Conservation (phyloP, 1,284 basidiomycete species). For the Bjerkandera adusta region DNA sequence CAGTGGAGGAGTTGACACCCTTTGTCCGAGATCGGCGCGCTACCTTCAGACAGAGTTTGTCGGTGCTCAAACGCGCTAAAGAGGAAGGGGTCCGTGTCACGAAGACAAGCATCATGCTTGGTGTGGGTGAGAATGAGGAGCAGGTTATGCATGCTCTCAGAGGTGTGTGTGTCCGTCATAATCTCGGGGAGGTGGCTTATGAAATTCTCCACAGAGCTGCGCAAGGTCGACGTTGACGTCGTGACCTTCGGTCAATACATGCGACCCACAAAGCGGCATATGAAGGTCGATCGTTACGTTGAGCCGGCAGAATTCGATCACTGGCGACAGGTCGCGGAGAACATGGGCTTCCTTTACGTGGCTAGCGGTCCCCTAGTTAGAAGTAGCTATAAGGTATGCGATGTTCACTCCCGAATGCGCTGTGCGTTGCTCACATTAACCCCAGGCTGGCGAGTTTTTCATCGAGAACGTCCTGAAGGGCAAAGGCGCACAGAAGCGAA, state of each 20-base stretch:
- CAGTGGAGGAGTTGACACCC: slow-evolving; percentile 90
- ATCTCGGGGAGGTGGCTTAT: neutral
- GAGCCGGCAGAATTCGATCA: slow-evolving; percentile 89
- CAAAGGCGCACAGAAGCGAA: slow-evolving; percentile 46
- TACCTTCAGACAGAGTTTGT: slow-evolving; percentile 87
- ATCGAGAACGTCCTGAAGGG: slow-evolving; percentile 85
- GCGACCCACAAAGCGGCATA: slow-evolving; percentile 98
- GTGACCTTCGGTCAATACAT: slow-evolving; percentile 99
- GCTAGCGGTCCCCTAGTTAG: slow-evolving; percentile 95
- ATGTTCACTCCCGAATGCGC: too few species aligned
- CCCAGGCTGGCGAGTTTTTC: slow-evolving; percentile 87
- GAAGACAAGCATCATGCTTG: slow-evolving; percentile 99
- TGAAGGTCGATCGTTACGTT: slow-evolving; percentile 98
- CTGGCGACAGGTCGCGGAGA: slow-evolving; percentile 90
- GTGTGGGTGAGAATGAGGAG: slow-evolving; percentile 88
- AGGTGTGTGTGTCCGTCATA: slow-evolving; percentile 47
- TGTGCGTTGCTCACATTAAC: slow-evolving; percentile 2
- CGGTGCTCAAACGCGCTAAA: slow-evolving; percentile 83
- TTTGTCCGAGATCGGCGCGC: slow-evolving; percentile 95
- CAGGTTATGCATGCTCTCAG: slow-evolving; percentile 84
- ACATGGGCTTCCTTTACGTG: slow-evolving; percentile 96
- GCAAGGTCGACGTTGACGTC: slow-evolving; percentile 89
- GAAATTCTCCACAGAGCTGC: slow-evolving; percentile 59
- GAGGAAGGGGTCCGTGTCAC: slow-evolving; percentile 85
- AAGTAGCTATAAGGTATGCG: slow-evolving; percentile 90